Percentiles rank a stretch among this genome's conserved stretches.
Evolutionary conservation across 352 stramenopile species (phyloP).

Genomic region (Phytophthora sojae): DNA sequence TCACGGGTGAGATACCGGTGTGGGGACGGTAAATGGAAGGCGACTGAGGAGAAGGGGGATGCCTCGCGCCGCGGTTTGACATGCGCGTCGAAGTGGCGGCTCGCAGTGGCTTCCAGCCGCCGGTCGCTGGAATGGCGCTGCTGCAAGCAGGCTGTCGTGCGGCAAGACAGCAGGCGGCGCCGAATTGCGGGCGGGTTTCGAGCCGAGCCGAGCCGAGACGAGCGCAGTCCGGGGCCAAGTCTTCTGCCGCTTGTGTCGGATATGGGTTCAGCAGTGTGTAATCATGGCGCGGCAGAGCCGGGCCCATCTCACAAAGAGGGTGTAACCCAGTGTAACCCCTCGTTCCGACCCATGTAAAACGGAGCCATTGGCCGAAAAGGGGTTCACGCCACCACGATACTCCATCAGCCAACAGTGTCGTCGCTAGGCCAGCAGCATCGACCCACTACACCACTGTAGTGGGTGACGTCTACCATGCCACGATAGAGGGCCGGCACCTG

Average conservation of each 20-base stretch:
- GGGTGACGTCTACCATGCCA: not conserved
- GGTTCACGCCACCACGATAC: not conserved
- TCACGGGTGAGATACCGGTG: slow-evolving; percentile 4
- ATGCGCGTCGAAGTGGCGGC: not conserved
- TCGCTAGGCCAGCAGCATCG: not conserved
- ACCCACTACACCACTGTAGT: not conserved
- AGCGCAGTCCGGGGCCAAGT: not conserved
- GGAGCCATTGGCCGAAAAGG: slow-evolving; percentile 4
- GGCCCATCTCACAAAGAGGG: slow-evolving; percentile 15
- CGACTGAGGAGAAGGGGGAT: no score
- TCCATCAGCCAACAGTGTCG: not conserved
- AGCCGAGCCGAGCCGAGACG: not conserved
- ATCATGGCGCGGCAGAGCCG: slow-evolving; percentile 13
- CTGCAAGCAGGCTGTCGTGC: not conserved
- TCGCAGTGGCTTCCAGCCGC: not conserved
- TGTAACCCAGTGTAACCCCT: not conserved
- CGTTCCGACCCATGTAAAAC: slow-evolving; percentile 7
- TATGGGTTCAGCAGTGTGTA: slow-evolving; percentile 26
- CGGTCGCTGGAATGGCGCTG: no score
- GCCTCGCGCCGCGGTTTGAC: not conserved
- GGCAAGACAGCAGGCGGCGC: not conserved
- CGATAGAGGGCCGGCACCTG: not conserved
- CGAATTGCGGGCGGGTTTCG: not conserved
- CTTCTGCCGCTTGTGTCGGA: slow-evolving; percentile 1
- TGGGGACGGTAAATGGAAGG: not conserved